Percentiles rank a stretch among this genome's conserved stretches.
Evolutionary conservation across 768 basidiomycete genomes (phyloP).

Genomic region (Rubroboletus satanas): DNA sequence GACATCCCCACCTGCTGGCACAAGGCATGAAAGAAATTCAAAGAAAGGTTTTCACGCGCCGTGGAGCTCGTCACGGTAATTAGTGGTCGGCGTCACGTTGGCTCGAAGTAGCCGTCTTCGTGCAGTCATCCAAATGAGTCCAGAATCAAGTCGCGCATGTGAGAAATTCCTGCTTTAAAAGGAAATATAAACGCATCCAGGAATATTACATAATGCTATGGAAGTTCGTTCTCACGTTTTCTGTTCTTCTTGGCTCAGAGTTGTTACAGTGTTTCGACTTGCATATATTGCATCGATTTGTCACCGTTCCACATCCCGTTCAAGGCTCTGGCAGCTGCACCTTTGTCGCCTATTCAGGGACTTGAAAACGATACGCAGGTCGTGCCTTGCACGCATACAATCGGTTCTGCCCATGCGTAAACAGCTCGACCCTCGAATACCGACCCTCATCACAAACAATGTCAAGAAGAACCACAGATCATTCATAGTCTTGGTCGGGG

Average conservation of each 20-base stretch:
- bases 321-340: neutral
- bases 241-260: no score
- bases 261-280: no score
- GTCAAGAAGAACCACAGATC: constrained; percentile 90
- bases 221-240: neutral
- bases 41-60: no score
- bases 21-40: no score
- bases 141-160: neutral
- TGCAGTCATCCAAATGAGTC: no score
- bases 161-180: neutral
- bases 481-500: constrained; percentile 95
- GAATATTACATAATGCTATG: neutral
- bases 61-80: no score
- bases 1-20: no score
- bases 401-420: constrained; percentile 57
- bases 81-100: neutral
- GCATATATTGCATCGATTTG: neutral
- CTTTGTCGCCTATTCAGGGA: no score
- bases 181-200: no score
- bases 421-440: constrained; percentile 90
- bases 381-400: neutral
- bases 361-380: neutral
- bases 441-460: constrained; percentile 88
- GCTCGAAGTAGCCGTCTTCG: no score
- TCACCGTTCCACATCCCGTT: neutral